Conservation (phyloP, 1,284 basidiomycete species). For the Leucoagaricus sp. region DNA sequence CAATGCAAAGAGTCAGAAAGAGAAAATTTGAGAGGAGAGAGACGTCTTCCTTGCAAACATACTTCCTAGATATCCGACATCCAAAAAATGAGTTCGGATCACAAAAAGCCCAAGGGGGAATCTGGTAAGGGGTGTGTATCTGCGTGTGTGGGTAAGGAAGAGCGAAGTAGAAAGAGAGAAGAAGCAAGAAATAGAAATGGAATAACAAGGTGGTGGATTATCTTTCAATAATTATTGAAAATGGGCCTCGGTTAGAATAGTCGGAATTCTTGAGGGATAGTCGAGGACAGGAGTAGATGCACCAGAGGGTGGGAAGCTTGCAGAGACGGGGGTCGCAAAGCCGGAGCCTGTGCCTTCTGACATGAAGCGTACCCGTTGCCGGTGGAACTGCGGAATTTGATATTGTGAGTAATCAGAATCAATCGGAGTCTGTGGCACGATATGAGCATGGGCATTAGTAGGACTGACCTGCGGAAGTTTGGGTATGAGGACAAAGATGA, state of each 20-base stretch:
- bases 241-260: constrained; percentile 38
- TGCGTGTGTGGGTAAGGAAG: not conserved
- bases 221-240: constrained; percentile 29
- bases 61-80: not conserved
- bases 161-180: not conserved
- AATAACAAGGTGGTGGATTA: constrained; percentile 22
- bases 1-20: not conserved
- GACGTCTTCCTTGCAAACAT: not conserved
- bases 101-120: not conserved
- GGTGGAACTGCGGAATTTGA: constrained; percentile 62
- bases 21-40: not conserved
- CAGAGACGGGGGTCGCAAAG: constrained; percentile 62
- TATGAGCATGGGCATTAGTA: no score
- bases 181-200: constrained; percentile 15
- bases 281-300: constrained; percentile 38
- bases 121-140: not conserved
- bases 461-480: constrained; percentile 86
- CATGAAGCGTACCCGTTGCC: constrained; percentile 77
- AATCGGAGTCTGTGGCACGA: not conserved
- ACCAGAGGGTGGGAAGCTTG: constrained; percentile 53
- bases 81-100: not conserved
- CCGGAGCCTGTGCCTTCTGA: constrained; percentile 60
- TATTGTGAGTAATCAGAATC: constrained; percentile 1
- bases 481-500: constrained; percentile 87
- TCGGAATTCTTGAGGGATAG: constrained; percentile 25